Base-by-base conservation (phyloP, 1,284 basidiomycete species). In the Anthracocystis setariae region DNA sequence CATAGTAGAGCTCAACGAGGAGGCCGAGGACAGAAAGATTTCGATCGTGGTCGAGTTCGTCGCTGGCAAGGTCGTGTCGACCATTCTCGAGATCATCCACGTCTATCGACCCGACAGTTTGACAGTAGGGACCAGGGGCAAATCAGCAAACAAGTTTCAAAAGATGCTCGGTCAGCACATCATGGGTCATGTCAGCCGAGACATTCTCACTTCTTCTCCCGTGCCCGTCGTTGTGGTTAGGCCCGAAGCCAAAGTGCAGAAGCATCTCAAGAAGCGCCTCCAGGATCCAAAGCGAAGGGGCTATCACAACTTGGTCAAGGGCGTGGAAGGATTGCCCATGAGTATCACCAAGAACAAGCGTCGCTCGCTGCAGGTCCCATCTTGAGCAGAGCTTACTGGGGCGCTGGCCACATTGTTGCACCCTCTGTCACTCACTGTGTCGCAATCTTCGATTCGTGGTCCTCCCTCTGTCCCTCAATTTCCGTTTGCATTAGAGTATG, bases 31-130 rank as follows among this genome's bases (percentile, higher is more conserved):
- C 32, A 88, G 92, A 46, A 91, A 90, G 90, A 88, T 98, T 33
- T 94, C 92, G 0, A 88, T 98, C 65, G 91, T 96, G 47, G 89
- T 98, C 57, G 95, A 98, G 85, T 94, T 92, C 79, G 91, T 97
- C 39, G 92, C 93, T 0, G 95, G 95, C 32, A 90, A 90, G 66
- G 89, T 96, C 7, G 91, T 92, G 0, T 88, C 91, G 56, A 94
- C 92, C 9, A 90, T 98, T 38, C 73, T 84, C 23, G 69, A 76
- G 38, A 65, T 98, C 73, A 95, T 98, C 68, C 92, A 93, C 2
- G 88, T 98, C 37, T 98, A 98, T 81, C 89, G 94, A 43, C 95
- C 95, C 2, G 94, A 98, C 83, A 93, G 92, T 1, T 87, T 98
- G 53, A 90, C 97, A 17, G 94, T 98, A 23, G 95, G 95, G 13